Evolutionary conservation across 179 eudicot species (phyloP).

Genomic region (Sideroxylon spinosum): DNA sequence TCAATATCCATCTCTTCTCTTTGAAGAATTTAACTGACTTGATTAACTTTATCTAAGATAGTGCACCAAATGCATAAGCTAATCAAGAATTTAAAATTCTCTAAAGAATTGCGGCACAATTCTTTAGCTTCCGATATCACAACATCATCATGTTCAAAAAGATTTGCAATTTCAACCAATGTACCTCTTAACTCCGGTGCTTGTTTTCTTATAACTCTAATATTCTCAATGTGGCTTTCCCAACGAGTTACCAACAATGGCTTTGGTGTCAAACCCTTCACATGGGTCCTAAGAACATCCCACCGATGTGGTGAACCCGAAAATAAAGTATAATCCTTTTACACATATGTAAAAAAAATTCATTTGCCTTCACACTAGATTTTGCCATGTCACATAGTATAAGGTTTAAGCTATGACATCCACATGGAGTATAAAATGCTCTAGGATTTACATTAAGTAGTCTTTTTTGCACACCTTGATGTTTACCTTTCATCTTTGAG

Average conservation of each 20-base stretch:
- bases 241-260: background rate
- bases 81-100: background rate
- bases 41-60: slow-evolving; percentile 7
- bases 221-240: slow-evolving; percentile 5
- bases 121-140: background rate
- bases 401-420: too few relatives aligned
- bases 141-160: background rate
- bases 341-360: too few relatives aligned
- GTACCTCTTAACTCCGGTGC: background rate
- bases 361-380: too few relatives aligned
- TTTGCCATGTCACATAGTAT: too few relatives aligned
- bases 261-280: background rate
- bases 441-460: too few relatives aligned
- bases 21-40: background rate
- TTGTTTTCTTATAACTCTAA: too few relatives aligned
- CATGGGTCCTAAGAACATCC: background rate
- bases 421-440: too few relatives aligned
- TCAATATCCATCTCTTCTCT: slow-evolving; percentile 11
- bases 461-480: too few relatives aligned
- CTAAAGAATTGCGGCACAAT: too few relatives aligned
- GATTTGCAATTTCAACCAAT: background rate
- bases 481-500: too few relatives aligned
- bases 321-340: background rate
- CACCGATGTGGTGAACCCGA: slow-evolving; percentile 11
- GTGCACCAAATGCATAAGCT: slow-evolving; percentile 11